Evolutionary conservation across 257 asterid species (phyloP).

Genomic region (Forsythia viridissima): DNA sequence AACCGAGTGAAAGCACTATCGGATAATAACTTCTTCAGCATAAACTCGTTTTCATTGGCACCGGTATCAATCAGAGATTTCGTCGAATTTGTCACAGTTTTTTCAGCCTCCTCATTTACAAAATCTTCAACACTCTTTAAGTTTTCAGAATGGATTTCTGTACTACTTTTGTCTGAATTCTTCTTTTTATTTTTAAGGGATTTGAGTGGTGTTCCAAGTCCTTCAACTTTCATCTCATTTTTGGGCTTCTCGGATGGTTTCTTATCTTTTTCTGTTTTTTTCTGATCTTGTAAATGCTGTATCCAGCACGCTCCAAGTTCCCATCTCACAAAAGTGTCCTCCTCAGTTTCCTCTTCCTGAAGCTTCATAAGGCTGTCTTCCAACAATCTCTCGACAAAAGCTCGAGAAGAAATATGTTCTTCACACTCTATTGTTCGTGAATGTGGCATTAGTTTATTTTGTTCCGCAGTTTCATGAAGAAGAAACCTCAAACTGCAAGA

Average conservation of each 20-base stretch:
- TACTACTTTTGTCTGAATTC: constrained; percentile 46
- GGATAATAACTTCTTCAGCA: constrained; percentile 61
- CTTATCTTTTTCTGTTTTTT: constrained; percentile 87
- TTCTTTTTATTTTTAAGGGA: constrained; percentile 82
- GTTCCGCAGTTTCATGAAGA: constrained; percentile 66
- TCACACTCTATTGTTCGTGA: constrained; percentile 54
- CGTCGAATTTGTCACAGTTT: constrained; percentile 29
- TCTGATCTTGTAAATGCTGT: constrained; percentile 95
- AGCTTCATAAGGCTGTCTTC: constrained; percentile 83
- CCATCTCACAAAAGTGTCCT: constrained; percentile 84
- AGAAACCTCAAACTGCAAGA: constrained; percentile 81
- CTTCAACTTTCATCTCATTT: constrained; percentile 95
- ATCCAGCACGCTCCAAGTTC: constrained; percentile 99
- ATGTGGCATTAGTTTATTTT: constrained; percentile 40
- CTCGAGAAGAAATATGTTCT: constrained; percentile 52
- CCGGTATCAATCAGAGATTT: constrained; percentile 53
- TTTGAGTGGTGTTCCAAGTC: constrained; percentile 87
- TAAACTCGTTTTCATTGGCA: constrained; percentile 58
- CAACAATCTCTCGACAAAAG: constrained; percentile 71
- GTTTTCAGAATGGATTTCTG: constrained; percentile 46
- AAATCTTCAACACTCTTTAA: constrained; percentile 38
- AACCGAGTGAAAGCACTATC: constrained; percentile 71
- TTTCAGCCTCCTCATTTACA: constrained; percentile 52
- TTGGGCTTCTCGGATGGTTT: constrained; percentile 68
- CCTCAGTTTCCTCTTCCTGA: constrained; percentile 61